phyloP scores from a whole-genome alignment of 2,329 filamentous ascomycete species.

The Aspergillus sp. region DNA sequence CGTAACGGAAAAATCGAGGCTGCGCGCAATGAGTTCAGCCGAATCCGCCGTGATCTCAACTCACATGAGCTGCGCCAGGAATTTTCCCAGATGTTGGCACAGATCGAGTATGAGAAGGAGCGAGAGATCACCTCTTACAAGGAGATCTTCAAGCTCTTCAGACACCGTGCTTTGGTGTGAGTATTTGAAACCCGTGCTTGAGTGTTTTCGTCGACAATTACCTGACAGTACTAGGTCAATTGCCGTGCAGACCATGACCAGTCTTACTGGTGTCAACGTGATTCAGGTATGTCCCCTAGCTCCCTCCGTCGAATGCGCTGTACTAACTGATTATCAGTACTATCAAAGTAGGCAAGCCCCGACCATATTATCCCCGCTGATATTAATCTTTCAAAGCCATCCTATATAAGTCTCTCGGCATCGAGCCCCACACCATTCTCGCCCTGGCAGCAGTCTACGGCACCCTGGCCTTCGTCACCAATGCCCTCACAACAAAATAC shows the following conservation, averaged over 20 bases:
- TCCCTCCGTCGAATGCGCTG: neutral
- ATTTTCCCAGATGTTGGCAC: conserved; percentile 55
- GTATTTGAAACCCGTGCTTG: conserved; percentile 13
- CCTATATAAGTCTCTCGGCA: conserved; percentile 56
- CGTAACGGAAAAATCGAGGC: conserved; percentile 50
- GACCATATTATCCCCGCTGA: conserved; percentile 5
- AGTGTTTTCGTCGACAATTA: neutral
- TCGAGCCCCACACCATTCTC: conserved; percentile 51
- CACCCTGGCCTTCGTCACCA: conserved; percentile 53
- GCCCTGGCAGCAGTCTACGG: conserved; percentile 57
- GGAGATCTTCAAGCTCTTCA: conserved; percentile 55
- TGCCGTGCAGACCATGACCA: conserved; percentile 59
- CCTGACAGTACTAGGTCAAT: conserved; percentile 42
- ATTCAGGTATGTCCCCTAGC: conserved; percentile 43
- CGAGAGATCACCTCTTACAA: conserved; percentile 53
- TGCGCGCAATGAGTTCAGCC: conserved; percentile 50
- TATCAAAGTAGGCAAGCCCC: conserved; percentile 28
- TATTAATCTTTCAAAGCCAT: conserved; percentile 48
- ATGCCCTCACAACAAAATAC: conserved; percentile 52
- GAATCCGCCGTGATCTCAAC: conserved; percentile 49
- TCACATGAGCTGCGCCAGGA: conserved; percentile 50
- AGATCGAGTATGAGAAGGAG: conserved; percentile 59
- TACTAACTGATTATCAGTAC: conserved; percentile 20
- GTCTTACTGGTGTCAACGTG: conserved; percentile 58
- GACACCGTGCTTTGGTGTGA: conserved; percentile 52